Percentiles rank a stretch among this genome's conserved stretches.
phyloP scores from a whole-genome alignment of 208 protist genomes.

The Phytomonas sp. region DNA sequence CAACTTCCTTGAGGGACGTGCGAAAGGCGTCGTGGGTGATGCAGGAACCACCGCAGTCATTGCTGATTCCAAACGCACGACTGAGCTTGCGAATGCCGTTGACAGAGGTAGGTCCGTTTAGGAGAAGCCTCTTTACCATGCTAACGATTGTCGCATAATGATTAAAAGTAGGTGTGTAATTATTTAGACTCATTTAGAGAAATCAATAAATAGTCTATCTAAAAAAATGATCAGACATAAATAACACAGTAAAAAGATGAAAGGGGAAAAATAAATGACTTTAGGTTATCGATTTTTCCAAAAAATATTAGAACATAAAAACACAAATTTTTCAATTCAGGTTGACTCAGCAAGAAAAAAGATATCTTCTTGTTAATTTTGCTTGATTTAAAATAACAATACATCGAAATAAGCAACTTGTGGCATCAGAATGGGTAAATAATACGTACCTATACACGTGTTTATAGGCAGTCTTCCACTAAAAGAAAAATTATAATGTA shows the following conservation, averaged over 20 bases:
- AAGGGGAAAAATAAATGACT: neutral
- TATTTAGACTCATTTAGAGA: neutral
- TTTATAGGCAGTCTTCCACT: constrained; percentile 3
- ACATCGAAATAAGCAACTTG: constrained; percentile 2
- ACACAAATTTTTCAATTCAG: neutral
- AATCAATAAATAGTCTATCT: neutral
- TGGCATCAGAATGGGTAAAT: neutral
- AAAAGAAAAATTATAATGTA: constrained; percentile 14
- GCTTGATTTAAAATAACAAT: constrained; percentile 4
- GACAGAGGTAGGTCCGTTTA: constrained; percentile 25
- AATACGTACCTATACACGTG: constrained; percentile 6
- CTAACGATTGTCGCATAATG: constrained; percentile 19
- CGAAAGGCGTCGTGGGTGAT: constrained; percentile 32
- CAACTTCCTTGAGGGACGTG: constrained; percentile 29
- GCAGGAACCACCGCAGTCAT: constrained; percentile 40
- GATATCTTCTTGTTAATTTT: neutral
- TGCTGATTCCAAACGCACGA: constrained; percentile 50
- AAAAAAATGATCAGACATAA: neutral
- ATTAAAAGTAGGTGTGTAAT: constrained; percentile 19
- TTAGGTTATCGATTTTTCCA: too few species aligned
- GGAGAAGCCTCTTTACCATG: constrained; percentile 52
- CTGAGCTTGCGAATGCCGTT: constrained; percentile 77
- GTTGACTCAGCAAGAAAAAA: neutral
- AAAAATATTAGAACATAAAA: too few species aligned
- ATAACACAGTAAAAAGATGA: neutral